A percentile compares a stretch with the other conserved stretches of the same genome.
These are phyloP conservation scores for Backusella morwellensis DNA, from an alignment of 192 early-diverging fungal species.

Conservation along the genomic window DNA sequence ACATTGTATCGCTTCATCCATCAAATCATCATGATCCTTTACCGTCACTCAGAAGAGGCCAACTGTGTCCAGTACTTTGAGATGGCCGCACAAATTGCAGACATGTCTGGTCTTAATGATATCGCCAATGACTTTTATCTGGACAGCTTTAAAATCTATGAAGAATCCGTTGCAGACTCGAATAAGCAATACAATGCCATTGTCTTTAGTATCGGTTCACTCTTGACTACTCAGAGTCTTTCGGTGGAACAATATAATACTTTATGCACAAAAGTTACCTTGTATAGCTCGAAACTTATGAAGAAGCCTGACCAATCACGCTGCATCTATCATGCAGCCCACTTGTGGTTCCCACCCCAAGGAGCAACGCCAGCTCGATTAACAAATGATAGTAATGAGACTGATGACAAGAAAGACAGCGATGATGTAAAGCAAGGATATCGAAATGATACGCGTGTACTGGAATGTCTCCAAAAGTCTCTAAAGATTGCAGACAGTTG, in stretches of 20 bases:
- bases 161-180: slow-evolving; percentile 93
- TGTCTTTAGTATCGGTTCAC: slow-evolving; percentile 77
- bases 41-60: slow-evolving; percentile 51
- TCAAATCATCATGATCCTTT: slow-evolving; percentile 75
- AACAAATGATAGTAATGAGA: not conserved
- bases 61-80: slow-evolving; percentile 75
- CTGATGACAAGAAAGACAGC: slow-evolving; percentile 57
- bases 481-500: slow-evolving; percentile 92
- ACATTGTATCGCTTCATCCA: slow-evolving; percentile 85
- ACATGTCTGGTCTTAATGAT: slow-evolving; percentile 88
- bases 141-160: slow-evolving; percentile 94
- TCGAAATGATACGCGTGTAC: slow-evolving; percentile 82
- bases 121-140: slow-evolving; percentile 95
- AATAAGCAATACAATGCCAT: slow-evolving; percentile 88
- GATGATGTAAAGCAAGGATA: slow-evolving; percentile 50
- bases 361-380: not conserved
- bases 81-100: slow-evolving; percentile 80
- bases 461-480: slow-evolving; percentile 93
- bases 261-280: slow-evolving; percentile 83
- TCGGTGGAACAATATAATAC: slow-evolving; percentile 91
- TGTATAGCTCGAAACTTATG: slow-evolving; percentile 89
- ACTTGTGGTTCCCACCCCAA: slow-evolving; percentile 69
- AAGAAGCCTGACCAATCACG: slow-evolving; percentile 95
- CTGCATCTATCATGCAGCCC: slow-evolving; percentile 74
- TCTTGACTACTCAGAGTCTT: slow-evolving; percentile 77